Percentiles rank a stretch among this genome's conserved stretches.
Conservation (phyloP, 805 yeast genomes). For the Teunomyces cretensis region DNA sequence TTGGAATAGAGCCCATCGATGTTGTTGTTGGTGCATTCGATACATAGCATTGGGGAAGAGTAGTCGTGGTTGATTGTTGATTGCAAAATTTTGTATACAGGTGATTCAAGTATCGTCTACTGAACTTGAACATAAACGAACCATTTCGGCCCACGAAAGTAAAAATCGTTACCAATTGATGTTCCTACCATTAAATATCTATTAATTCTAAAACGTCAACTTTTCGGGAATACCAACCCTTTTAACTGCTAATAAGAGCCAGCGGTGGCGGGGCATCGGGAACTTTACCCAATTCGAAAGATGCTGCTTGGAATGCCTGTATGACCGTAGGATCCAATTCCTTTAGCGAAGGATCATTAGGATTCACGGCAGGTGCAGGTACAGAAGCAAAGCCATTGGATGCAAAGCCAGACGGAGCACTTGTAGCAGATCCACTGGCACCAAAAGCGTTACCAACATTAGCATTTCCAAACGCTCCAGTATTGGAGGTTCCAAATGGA, state of each 20-base stretch:
- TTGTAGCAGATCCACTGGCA: slow-evolving; percentile 2
- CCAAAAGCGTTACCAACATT: slow-evolving; percentile 6
- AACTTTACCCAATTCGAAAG: slow-evolving; percentile 58
- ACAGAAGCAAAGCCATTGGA: slow-evolving; percentile 12
- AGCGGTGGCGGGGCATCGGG: slow-evolving; percentile 77
- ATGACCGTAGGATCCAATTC: slow-evolving; percentile 45
- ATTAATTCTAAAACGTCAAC: not conserved
- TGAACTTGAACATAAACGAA: not conserved
- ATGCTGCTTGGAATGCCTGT: slow-evolving; percentile 46
- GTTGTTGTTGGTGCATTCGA: slow-evolving; percentile 70
- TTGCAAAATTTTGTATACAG: not conserved
- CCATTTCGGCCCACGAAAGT: not conserved
- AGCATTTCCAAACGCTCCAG: slow-evolving; percentile 14
- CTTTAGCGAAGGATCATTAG: slow-evolving; percentile 14
- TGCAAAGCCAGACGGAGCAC: slow-evolving; percentile 3
- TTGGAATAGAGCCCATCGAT: slow-evolving; percentile 65
- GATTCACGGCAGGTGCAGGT: not conserved
- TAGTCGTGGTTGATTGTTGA: not conserved
- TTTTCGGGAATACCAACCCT: not conserved
- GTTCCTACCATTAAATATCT: too few species aligned
- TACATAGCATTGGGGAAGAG: slow-evolving; percentile 67
- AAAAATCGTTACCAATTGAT: too few species aligned
- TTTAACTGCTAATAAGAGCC: slow-evolving; percentile 22
- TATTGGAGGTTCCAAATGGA: slow-evolving; percentile 14
- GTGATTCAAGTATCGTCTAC: not conserved